Percentiles rank a stretch among this genome's conserved stretches.
Conservation (phyloP, 2,329 filamentous ascomycete species). For the Gyromitra esculenta region DNA sequence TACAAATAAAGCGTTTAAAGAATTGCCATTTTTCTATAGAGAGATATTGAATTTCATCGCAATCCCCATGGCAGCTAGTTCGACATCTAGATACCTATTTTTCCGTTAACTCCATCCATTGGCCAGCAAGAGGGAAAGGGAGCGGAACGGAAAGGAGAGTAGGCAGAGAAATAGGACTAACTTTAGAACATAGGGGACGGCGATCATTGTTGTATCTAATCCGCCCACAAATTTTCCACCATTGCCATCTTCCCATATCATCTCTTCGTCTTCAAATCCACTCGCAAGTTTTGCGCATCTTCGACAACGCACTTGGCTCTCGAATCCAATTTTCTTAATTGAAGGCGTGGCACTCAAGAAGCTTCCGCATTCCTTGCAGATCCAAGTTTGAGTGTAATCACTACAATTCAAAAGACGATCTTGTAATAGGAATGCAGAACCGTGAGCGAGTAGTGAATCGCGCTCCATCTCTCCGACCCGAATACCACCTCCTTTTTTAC, state of each 20-base stretch:
- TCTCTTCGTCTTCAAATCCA: constrained; percentile 71
- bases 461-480: constrained; percentile 99
- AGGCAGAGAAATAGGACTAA: constrained; percentile 60
- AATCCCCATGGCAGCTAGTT: constrained; percentile 95
- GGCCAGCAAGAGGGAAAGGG: not conserved
- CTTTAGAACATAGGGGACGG: constrained; percentile 89
- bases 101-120: constrained; percentile 39
- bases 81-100: constrained; percentile 77
- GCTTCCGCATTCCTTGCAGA: constrained; percentile 87
- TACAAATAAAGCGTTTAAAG: not conserved
- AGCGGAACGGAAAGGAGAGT: not conserved
- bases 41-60: constrained; percentile 87
- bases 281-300: constrained; percentile 75
- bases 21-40: constrained; percentile 28
- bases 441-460: constrained; percentile 92
- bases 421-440: constrained; percentile 91
- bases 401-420: constrained; percentile 97
- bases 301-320: constrained; percentile 78
- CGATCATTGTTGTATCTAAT: constrained; percentile 88
- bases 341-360: constrained; percentile 89
- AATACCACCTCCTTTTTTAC: constrained; percentile 96
- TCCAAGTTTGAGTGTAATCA: constrained; percentile 88
- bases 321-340: constrained; percentile 70
- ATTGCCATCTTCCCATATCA: constrained; percentile 92
- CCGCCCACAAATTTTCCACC: constrained; percentile 87